Percentiles rank a stretch among this genome's conserved stretches.
These are phyloP conservation scores for Mariannaea elegans DNA, from an alignment of 2,329 filamentous ascomycete genomes.

Conservation along the genomic window DNA sequence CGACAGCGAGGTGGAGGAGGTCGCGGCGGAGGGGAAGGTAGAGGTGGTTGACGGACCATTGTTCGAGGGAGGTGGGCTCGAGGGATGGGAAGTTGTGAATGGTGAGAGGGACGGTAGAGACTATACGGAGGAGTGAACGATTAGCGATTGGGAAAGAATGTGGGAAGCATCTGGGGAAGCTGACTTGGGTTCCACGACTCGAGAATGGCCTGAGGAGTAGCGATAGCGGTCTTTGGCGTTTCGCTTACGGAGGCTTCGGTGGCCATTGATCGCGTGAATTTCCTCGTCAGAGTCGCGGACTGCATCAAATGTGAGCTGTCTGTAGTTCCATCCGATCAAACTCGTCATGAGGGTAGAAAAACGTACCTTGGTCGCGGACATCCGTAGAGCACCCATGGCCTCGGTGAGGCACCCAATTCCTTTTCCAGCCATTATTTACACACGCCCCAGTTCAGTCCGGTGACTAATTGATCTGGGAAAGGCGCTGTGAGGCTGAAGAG, in stretches of 20 bases:
- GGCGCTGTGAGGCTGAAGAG: not conserved
- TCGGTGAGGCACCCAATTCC: slow-evolving; percentile 60
- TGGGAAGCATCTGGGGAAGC: slow-evolving; percentile 17
- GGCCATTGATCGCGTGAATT: slow-evolving; percentile 65
- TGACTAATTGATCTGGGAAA: not conserved
- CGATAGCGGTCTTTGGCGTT: slow-evolving; percentile 45
- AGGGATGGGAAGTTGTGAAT: slow-evolving; percentile 90
- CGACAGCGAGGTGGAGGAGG: slow-evolving; percentile 88
- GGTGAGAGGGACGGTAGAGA: slow-evolving; percentile 78
- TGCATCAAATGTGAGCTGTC: slow-evolving; percentile 35
- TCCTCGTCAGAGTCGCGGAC: slow-evolving; percentile 47
- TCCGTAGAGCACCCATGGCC: slow-evolving; percentile 60
- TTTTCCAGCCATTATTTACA: slow-evolving; percentile 54
- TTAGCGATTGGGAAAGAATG: not conserved
- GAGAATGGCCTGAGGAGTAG: slow-evolving; percentile 44
- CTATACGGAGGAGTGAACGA: slow-evolving; percentile 44
- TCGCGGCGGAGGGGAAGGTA: slow-evolving; percentile 88
- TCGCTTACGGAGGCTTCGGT: slow-evolving; percentile 56
- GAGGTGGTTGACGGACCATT: slow-evolving; percentile 85
- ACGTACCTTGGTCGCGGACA: slow-evolving; percentile 53
- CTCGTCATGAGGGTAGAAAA: not conserved
- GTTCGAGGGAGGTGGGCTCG: slow-evolving; percentile 80
- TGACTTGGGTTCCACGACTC: slow-evolving; percentile 58
- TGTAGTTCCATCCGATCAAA: slow-evolving; percentile 3
- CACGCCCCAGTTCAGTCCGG: not conserved